These are phyloP conservation scores for Talaromyces trachyspermus DNA, from an alignment of 495 filamentous ascomycete genomes.

Conservation along the genomic window DNA sequence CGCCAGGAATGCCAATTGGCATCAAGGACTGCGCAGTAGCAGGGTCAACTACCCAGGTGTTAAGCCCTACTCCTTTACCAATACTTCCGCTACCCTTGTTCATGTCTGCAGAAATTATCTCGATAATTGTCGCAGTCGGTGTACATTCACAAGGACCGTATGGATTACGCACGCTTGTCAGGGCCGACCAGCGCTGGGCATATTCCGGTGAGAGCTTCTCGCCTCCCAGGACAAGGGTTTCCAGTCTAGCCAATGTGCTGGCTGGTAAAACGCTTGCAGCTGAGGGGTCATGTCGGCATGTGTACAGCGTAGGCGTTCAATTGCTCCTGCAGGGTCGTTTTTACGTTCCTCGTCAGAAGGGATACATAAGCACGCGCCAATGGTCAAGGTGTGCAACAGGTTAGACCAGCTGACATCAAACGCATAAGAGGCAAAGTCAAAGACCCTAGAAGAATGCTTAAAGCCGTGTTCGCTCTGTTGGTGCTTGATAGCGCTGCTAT, in stretches of 20 bases:
- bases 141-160: constrained; percentile 44
- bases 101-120: background rate
- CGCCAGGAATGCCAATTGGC: constrained; percentile 15
- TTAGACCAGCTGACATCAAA: constrained; percentile 11
- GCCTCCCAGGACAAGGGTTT: constrained; percentile 17
- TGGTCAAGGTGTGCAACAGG: constrained; percentile 2
- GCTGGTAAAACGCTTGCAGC: constrained; percentile 11
- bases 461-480: background rate
- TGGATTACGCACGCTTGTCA: constrained; percentile 5
- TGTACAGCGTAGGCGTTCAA: constrained; percentile 12
- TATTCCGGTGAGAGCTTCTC: constrained; percentile 11
- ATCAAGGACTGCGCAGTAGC: constrained; percentile 37
- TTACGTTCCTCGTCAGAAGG: constrained; percentile 8
- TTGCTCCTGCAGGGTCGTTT: background rate
- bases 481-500: background rate
- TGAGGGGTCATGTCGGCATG: background rate
- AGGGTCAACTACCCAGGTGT: constrained; percentile 20
- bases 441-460: constrained; percentile 1
- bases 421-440: constrained; percentile 13
- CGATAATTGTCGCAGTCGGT: constrained; percentile 8
- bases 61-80: constrained; percentile 29
- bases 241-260: constrained; percentile 9
- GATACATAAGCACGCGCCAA: constrained; percentile 12
- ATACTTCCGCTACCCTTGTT: background rate
- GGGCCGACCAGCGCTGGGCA: constrained; percentile 29